phyloP scores from a whole-genome alignment of 2,329 filamentous ascomycete genomes.

The Colletotrichum destructivum region DNA sequence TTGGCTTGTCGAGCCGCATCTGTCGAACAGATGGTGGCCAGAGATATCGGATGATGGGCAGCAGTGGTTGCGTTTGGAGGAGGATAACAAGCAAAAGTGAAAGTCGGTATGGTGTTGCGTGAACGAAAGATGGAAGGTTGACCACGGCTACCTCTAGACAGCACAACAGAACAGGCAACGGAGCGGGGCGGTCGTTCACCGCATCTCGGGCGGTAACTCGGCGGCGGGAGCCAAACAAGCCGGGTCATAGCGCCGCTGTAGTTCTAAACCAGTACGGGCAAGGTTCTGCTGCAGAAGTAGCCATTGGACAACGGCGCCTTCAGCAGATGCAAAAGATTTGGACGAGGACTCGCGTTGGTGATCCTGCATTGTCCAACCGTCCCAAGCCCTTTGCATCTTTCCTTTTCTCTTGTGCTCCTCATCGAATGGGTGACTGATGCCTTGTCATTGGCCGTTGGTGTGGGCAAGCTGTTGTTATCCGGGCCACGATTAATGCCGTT shows the following conservation, averaged over 20 bases:
- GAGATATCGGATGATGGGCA: constrained; percentile 31
- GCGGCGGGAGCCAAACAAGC: constrained; percentile 35
- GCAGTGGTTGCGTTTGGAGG: constrained; percentile 12
- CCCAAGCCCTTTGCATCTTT: constrained; percentile 1
- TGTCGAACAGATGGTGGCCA: constrained; percentile 26
- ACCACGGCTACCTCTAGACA: neutral
- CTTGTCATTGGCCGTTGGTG: neutral
- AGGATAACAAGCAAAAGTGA: constrained; percentile 6
- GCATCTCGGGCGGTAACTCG: constrained; percentile 38
- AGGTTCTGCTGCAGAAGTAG: constrained; percentile 23
- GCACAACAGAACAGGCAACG: neutral
- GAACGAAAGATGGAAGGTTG: constrained; percentile 3
- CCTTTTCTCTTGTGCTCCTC: constrained; percentile 1
- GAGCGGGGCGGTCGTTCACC: constrained; percentile 39
- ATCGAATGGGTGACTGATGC: constrained; percentile 12
- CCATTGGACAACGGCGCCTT: constrained; percentile 33
- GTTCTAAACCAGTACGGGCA: constrained; percentile 38
- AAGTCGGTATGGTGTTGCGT: constrained; percentile 15
- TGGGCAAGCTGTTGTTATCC: constrained; percentile 2
- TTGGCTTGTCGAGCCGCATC: constrained; percentile 28
- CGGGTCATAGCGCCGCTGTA: constrained; percentile 37
- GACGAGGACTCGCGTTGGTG: constrained; percentile 27
- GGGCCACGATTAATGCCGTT: constrained; percentile 17
- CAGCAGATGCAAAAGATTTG: constrained; percentile 30
- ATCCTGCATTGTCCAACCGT: constrained; percentile 16